Base-by-base conservation (phyloP, 805 yeast genomes). In the Brettanomyces naardenensis region DNA sequence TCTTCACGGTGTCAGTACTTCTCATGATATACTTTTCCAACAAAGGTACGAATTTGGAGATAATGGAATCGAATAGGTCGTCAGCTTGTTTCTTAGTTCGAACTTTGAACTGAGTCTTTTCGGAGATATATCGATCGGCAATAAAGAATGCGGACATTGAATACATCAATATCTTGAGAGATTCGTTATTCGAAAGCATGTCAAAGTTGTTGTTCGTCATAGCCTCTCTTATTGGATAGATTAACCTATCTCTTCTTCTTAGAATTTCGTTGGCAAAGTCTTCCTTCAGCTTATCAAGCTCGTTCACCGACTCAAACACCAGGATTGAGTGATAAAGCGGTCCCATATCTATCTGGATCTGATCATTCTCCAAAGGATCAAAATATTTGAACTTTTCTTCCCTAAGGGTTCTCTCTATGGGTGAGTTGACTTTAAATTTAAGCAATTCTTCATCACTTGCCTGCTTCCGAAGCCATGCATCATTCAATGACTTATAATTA, bases 301-400 rank as follows among this genome's bases (percentile, higher is more conserved):
- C 81, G 36, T 80, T 77, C 33, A 89, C 68, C 3, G 88, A 78
- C 41, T 80, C 75, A 53, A 80, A 89, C 1, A 92, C 94, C 48
- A 89, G 66, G 20, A 85, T 72, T 4, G 94, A 78, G 59, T 90
- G 96, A 56, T 77, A 84, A 21, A 90, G 65, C 5, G 88, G 82
- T n/a, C 77, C 71, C 40, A 89, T 58, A 39, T 79, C 78, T 23
- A 87, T 68, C 14, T 62, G 59, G 4, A 69, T 47, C n/a, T 55
- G 52, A 4, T 64, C 62, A 36, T 70, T 73, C 6, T 67, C 62
- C 35, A 80, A 59, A 3, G 79, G 67, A 46, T 72, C 67, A 40
- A 72, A 69, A 26, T 45, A 45, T 63, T 66, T 40, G 57, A 54
- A 36, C 17, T 47, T 36, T 7, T 64, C 61, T 0, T 79, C 68